phyloP scores from a whole-genome alignment of 805 yeast species.

The Starmerella powellii region DNA sequence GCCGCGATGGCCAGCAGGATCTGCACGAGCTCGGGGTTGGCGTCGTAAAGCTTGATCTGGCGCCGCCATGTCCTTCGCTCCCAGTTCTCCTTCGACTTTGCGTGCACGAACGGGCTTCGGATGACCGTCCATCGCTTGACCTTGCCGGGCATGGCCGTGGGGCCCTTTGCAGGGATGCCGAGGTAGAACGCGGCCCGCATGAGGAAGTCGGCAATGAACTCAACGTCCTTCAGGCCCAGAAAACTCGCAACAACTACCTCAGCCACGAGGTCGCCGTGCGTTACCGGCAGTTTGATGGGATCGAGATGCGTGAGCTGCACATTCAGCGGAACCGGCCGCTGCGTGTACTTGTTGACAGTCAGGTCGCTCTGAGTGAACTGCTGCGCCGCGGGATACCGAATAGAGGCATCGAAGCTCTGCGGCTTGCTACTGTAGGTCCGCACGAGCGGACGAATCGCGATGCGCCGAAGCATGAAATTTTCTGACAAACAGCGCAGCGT shows the following conservation, averaged over 20 bases:
- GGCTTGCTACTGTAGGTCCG: conserved; percentile 1
- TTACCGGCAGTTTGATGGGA: conserved; percentile 56
- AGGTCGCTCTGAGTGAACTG: conserved; percentile 3
- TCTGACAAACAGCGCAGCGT: background rate
- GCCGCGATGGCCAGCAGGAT: conserved; percentile 65
- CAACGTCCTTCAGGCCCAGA: conserved; percentile 55
- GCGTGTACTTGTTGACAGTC: conserved; percentile 7
- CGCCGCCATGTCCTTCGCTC: conserved; percentile 76
- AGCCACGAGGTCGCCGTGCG: conserved; percentile 69
- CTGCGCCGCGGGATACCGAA: conserved; percentile 3
- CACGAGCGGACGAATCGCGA: conserved; percentile 1
- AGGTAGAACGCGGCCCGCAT: conserved; percentile 80
- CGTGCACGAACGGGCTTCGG: conserved; percentile 85
- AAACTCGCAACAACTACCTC: conserved; percentile 55
- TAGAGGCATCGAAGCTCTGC: background rate
- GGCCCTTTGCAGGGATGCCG: conserved; percentile 74
- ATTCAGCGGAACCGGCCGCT: conserved; percentile 46
- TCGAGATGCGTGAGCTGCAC: conserved; percentile 72
- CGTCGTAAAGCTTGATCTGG: conserved; percentile 63
- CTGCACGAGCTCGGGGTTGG: conserved; percentile 75
- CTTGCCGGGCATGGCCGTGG: conserved; percentile 54
- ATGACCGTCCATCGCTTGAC: conserved; percentile 88
- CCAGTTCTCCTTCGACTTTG: conserved; percentile 88
- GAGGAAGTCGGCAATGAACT: conserved; percentile 72
- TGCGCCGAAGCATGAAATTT: conserved; percentile 3